Conservation (phyloP, 306 rosid genomes). For the Cucumis cinereus region DNA sequence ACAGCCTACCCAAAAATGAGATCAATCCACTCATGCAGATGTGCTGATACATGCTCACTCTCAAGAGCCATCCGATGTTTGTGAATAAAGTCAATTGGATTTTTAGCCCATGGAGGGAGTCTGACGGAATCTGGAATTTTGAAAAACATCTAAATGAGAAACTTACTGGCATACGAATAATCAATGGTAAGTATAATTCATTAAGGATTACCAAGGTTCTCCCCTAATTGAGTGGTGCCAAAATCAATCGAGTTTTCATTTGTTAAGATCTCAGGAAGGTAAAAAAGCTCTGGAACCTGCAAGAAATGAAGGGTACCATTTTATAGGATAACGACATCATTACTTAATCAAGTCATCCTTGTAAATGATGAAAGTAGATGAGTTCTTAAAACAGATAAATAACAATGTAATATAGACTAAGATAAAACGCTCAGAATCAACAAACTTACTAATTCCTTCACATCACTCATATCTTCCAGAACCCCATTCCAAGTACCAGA, state of each 20-base stretch:
- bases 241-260: slow-evolving; percentile 90
- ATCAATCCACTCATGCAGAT: slow-evolving; percentile 98
- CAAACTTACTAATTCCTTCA: slow-evolving; percentile 82
- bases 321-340: not conserved
- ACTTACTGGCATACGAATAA: not conserved
- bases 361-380: slow-evolving; percentile 8
- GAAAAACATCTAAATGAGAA: slow-evolving; percentile 17
- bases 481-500: slow-evolving; percentile 90
- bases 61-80: slow-evolving; percentile 97
- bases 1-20: slow-evolving; percentile 77
- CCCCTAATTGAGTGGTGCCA: slow-evolving; percentile 91
- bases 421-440: slow-evolving; percentile 13
- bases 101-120: slow-evolving; percentile 97
- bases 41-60: slow-evolving; percentile 82
- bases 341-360: not conserved
- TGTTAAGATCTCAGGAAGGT: slow-evolving; percentile 87
- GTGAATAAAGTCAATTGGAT: slow-evolving; percentile 79
- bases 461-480: slow-evolving; percentile 95
- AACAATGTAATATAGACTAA: not conserved
- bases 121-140: slow-evolving; percentile 50
- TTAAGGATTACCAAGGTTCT: slow-evolving; percentile 61
- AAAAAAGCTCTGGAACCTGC: slow-evolving; percentile 96
- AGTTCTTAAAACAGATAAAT: slow-evolving; percentile 5
- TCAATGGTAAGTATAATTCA: slow-evolving; percentile 6
- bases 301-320: not conserved